Base-by-base conservation (phyloP, 2,329 filamentous ascomycete genomes). In the Cladophialophora bantiana region DNA sequence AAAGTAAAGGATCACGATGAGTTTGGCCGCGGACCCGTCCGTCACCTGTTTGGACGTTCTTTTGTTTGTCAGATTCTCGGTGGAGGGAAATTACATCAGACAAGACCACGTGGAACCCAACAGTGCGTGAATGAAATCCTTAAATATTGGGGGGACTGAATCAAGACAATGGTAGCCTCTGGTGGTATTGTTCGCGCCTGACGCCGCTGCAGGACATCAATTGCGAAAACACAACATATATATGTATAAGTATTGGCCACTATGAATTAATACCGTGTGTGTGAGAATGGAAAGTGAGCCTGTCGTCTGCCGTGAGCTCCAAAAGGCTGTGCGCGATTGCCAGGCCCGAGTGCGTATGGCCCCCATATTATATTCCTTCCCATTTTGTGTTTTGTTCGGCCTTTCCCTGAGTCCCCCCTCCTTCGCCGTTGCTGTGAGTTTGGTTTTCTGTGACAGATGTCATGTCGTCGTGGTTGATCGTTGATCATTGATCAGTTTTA, bases 341-440 rank as follows among this genome's bases (percentile, higher is more conserved):
- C 45, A 50, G 45, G 45, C 45, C 18, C 3, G 45, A 26, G 26
- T 26, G 20, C 45, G 9, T 31, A 50, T 50, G 45, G 2, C 26
- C 26, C 45, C 45, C 45, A 50, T 26, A 50, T 26, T 50, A 50
- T 9, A 50, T 26, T 26, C 45, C 45, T 4, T 50, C 26, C 18
- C 45, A 38, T 38, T 9, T 13, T 38, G 9, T 12, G 18, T 3
- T 50, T 50, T 50, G 20, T 50, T 12, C n/a, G 5, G 1, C 18
- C 2, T 50, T 50, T 26, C n/a, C 45, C 26, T 26, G 2, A 26
- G 26, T 26, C 26, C 26, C 26, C 26, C 26, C 45, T 9, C 42
- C 42, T 48, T 48, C 45, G 45, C 45, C 45, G 45, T 50, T 50
- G 45, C 45, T 50, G 45, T 50, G 45, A 50, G 45, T 12, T 48